Evolutionary conservation across 2,329 filamentous ascomycete species (phyloP), one percentile per base, ranked within the genome.

Genomic region (Stachybotrys chlorohalonatus): DNA sequence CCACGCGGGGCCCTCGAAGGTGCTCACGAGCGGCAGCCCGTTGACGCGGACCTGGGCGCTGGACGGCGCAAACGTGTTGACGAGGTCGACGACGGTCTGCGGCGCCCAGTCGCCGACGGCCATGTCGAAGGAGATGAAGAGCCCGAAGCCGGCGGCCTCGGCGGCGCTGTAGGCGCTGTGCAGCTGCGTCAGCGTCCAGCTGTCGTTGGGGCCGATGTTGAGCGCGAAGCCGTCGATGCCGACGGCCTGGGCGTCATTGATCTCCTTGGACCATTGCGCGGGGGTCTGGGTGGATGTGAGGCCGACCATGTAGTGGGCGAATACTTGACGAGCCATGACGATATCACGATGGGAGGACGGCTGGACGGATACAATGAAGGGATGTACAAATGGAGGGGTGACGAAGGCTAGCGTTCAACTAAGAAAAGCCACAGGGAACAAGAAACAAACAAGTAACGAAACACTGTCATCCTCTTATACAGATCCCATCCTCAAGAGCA

Each of bases 1-100:
- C 50, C 73, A 72, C 9, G 54, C 58, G 0, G 67, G 60, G 0
- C 79, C 78, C 61, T 81, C 77, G 55, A 81, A 82, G 0, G 78
- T 81, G 4, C 74, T 77, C 5, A 78, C 78, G 30, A 81, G 66
- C 0, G 77, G 71, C 53, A 69, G 56, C 1, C 54, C 56, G 47
- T 64, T 58, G 42, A 61, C 56, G 11, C 59, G 57, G 49, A 62
- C 68, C 61, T 73, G 67, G 3, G 66, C 63, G 0, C 53, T 8
- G n/a, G 59, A 54, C 16, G 9, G 42, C 49, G 57, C 57, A 56
- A 66, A 71, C 30, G 57, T 42, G 9, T 61, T 57, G 52, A 71
- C 53, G 8, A 66, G 53, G 30, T 55, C 54, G 30, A 60, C 60
- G 11, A 73, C 68, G 2, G 52, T 54, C 11, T 58, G 51, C 8